Percentiles rank a stretch among this genome's conserved stretches.
These are phyloP conservation scores for Phaeosphaeria sp. DNA, from an alignment of 2,329 filamentous ascomycete genomes.

Conservation along the genomic window DNA sequence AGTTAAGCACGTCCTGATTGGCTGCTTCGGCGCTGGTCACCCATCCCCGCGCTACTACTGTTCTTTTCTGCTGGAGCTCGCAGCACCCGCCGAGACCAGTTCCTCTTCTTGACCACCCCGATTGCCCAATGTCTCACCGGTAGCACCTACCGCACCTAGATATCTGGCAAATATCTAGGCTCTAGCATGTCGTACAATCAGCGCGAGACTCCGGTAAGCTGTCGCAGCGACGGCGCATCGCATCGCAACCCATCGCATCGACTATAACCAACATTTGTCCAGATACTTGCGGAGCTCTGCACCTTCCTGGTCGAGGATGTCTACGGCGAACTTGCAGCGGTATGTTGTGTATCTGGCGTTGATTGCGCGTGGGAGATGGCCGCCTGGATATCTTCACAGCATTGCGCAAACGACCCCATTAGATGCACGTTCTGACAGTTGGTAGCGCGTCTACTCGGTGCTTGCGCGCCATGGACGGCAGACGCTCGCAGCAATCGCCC, in stretches of 20 bases:
- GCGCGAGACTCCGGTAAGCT: constrained; percentile 46
- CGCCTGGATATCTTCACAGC: not conserved
- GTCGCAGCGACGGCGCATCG: constrained; percentile 10
- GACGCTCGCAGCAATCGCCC: constrained; percentile 71
- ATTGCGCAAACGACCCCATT: not conserved
- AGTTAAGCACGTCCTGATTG: constrained; percentile 10
- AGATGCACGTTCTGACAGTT: constrained; percentile 16
- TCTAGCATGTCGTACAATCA: constrained; percentile 43
- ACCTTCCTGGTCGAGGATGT: constrained; percentile 86
- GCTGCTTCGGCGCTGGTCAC: constrained; percentile 11
- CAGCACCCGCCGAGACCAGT: not conserved
- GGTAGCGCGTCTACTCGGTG: constrained; percentile 81
- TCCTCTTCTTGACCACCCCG: constrained; percentile 9
- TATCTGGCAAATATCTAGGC: constrained; percentile 47
- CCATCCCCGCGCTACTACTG: constrained; percentile 15
- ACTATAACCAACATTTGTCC: constrained; percentile 55
- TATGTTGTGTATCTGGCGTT: constrained; percentile 52
- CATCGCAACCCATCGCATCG: constrained; percentile 26
- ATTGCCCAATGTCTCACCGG: constrained; percentile 45
- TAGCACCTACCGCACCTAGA: constrained; percentile 36
- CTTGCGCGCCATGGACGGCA: constrained; percentile 82
- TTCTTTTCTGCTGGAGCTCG: constrained; percentile 2
- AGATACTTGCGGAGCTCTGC: constrained; percentile 87
- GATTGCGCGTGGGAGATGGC: not conserved
- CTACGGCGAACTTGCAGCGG: constrained; percentile 90